A percentile compares a stretch with the other conserved stretches of the same genome.
phyloP scores from a whole-genome alignment of 345 rosid genomes.

The Acer campestre region DNA sequence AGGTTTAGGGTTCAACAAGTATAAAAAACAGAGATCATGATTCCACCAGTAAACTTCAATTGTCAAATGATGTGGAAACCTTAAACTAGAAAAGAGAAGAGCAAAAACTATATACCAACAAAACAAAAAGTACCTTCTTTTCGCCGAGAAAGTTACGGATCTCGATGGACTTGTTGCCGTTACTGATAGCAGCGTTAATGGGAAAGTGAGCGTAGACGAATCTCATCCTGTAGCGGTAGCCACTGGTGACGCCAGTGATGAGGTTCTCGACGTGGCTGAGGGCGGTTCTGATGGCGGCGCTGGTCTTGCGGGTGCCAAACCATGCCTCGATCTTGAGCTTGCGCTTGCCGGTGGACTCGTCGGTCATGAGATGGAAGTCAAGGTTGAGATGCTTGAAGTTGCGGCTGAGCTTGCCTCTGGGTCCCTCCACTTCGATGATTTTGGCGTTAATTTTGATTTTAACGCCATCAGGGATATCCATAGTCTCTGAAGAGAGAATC shows the following conservation, averaged over 20 bases:
- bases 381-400: conserved; percentile 71
- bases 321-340: conserved; percentile 66
- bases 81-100: too few relatives aligned
- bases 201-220: conserved; percentile 89
- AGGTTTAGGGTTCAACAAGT: too few relatives aligned
- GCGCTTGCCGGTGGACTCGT: conserved; percentile 47
- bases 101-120: too few relatives aligned
- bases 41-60: too few relatives aligned
- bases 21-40: too few relatives aligned
- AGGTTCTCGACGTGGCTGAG: conserved; percentile 74
- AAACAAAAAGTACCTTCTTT: conserved; percentile 40
- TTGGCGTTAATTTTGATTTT: conserved; percentile 55
- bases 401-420: conserved; percentile 59
- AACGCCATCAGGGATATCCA: conserved; percentile 68
- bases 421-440: conserved; percentile 61
- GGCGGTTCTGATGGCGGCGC: conserved; percentile 67
- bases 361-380: conserved; percentile 58
- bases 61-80: too few relatives aligned
- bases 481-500: conserved; percentile 57
- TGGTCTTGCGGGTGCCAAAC: conserved; percentile 60
- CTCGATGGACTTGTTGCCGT: conserved; percentile 55
- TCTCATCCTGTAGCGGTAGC: conserved; percentile 83
- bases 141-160: conserved; percentile 75
- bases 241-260: conserved; percentile 68
- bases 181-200: conserved; percentile 72